phyloP scores from a whole-genome alignment of 306 rosid species.

The Cotoneaster glaucophyllus region DNA sequence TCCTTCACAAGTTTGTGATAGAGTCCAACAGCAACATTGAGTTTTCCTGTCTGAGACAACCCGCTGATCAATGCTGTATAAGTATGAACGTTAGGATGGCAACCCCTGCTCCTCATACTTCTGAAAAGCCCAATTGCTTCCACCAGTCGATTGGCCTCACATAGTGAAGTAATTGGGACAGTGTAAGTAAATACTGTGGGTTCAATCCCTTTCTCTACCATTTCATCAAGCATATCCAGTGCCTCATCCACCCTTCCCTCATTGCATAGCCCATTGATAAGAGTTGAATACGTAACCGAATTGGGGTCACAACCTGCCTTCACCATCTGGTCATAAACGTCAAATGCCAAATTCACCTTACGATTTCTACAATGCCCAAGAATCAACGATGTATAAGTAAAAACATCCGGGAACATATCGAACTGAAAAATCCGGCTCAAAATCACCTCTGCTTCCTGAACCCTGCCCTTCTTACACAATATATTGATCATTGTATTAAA shows the following conservation, averaged over 20 bases:
- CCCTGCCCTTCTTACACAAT: slow-evolving; percentile 32
- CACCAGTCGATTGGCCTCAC: slow-evolving; percentile 21
- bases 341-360: slow-evolving; percentile 24
- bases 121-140: slow-evolving; percentile 35
- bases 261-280: slow-evolving; percentile 33
- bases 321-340: slow-evolving; percentile 31
- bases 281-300: slow-evolving; percentile 30
- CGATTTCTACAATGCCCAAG: slow-evolving; percentile 40
- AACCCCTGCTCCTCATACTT: slow-evolving; percentile 26
- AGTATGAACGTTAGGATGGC: slow-evolving; percentile 29
- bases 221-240: slow-evolving; percentile 33
- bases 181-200: slow-evolving; percentile 35
- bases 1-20: slow-evolving; percentile 35
- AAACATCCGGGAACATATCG: slow-evolving; percentile 30
- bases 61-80: slow-evolving; percentile 35
- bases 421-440: slow-evolving; percentile 24
- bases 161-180: slow-evolving; percentile 28
- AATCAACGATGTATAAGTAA: slow-evolving; percentile 35
- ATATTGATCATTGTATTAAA: slow-evolving; percentile 33
- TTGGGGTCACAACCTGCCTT: slow-evolving; percentile 33
- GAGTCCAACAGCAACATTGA: slow-evolving; percentile 31
- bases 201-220: slow-evolving; percentile 28
- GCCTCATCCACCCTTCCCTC: slow-evolving; percentile 39
- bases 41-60: slow-evolving; percentile 25
- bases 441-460: slow-evolving; percentile 30